Conservation (phyloP, 257 asterid species). For the Solanum neorickii region DNA sequence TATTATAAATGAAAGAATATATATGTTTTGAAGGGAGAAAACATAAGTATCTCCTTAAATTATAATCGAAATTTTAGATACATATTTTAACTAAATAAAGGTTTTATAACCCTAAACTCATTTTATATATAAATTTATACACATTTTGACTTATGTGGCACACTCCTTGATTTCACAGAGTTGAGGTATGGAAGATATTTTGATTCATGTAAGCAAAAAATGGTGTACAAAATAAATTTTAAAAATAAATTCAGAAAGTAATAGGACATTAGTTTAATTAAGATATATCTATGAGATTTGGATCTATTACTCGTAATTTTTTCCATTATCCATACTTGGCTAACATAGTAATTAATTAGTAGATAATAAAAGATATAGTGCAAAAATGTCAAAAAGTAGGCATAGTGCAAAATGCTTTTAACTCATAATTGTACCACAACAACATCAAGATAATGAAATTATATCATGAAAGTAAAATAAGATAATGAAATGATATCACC, state of each 20-base stretch:
- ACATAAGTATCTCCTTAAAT: too few species aligned
- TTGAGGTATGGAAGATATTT: too few species aligned
- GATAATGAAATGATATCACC: neutral
- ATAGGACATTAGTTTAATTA: accelerated
- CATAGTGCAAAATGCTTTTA: neutral
- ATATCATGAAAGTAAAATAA: neutral
- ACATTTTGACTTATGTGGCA: too few species aligned
- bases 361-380: neutral
- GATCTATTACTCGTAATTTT: accelerated
- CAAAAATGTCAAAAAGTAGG: neutral
- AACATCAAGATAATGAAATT: neutral
- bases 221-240: too few species aligned
- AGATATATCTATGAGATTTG: too few species aligned
- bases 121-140: too few species aligned
- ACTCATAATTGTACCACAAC: neutral
- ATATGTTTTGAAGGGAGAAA: neutral
- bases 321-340: neutral
- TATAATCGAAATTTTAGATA: too few species aligned
- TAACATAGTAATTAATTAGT: neutral
- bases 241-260: too few species aligned
- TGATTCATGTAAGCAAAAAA: too few species aligned
- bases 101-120: too few species aligned
- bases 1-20: accelerated
- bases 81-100: too few species aligned
- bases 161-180: accelerated